Evolutionary conservation across 805 yeast species (phyloP).

Genomic region (Lachancea kluyveri): DNA sequence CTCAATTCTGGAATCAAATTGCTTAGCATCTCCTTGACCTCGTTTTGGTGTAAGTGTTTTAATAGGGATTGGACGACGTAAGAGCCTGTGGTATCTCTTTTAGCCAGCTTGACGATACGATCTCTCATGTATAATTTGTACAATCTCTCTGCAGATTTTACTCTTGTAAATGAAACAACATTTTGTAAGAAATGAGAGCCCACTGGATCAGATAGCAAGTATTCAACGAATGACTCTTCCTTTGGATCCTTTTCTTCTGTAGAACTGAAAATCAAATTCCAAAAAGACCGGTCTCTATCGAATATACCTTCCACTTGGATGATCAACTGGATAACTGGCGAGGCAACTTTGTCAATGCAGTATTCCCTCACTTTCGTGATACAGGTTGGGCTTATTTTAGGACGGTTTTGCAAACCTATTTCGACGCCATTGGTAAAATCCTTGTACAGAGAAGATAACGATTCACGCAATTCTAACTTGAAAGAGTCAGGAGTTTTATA

Average conservation of each 20-base stretch:
- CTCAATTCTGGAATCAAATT: constrained; percentile 61
- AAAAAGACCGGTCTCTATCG: constrained; percentile 63
- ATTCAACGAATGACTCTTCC: constrained; percentile 79
- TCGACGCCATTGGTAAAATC: constrained; percentile 24
- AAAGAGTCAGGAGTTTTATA: constrained; percentile 69
- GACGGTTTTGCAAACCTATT: constrained; percentile 21
- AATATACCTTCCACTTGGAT: constrained; percentile 77
- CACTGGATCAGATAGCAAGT: constrained; percentile 76
- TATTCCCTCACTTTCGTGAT: constrained; percentile 57
- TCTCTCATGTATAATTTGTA: constrained; percentile 67
- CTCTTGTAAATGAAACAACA: constrained; percentile 57
- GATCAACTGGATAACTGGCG: constrained; percentile 79
- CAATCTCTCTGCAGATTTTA: constrained; percentile 63
- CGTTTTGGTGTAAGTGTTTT: constrained; percentile 54
- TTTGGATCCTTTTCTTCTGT: constrained; percentile 46
- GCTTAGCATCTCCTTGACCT: constrained; percentile 57
- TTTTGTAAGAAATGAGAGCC: constrained; percentile 89
- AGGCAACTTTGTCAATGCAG: constrained; percentile 73
- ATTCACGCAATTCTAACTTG: constrained; percentile 48
- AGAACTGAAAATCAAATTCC: constrained; percentile 58
- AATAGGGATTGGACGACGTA: constrained; percentile 71
- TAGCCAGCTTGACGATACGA: constrained; percentile 65
- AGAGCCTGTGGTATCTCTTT: constrained; percentile 78
- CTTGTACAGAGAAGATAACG: constrained; percentile 38
- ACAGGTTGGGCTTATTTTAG: constrained; percentile 26